Percentiles rank a stretch among this genome's conserved stretches.
Evolutionary conservation across 305 asterid species (phyloP).

Genomic region (Andrographis paniculata): DNA sequence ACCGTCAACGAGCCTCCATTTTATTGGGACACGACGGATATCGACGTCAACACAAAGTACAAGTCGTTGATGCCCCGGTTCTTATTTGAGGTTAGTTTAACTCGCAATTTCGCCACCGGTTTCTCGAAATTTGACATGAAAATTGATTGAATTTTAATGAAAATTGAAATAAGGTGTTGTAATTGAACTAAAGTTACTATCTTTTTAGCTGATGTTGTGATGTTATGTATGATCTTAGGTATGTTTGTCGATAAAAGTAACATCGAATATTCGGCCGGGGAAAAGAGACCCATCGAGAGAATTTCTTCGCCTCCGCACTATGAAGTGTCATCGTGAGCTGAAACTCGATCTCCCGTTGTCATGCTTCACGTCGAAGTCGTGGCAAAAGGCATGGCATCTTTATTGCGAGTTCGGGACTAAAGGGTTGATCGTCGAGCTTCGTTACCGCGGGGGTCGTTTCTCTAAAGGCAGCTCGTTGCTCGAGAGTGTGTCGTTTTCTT

Average conservation of each 20-base stretch:
- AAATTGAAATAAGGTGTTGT: too few relatives aligned
- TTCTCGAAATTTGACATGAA: not conserved
- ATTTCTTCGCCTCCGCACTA: conserved; percentile 59
- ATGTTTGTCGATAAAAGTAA: conserved; percentile 42
- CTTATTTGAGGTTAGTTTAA: conserved; percentile 65
- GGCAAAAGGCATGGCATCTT: conserved; percentile 66
- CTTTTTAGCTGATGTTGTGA: conserved; percentile 1
- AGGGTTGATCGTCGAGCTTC: conserved; percentile 59
- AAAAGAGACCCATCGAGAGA: conserved; percentile 31
- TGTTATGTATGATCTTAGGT: conserved; percentile 40
- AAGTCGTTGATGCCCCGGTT: conserved; percentile 70
- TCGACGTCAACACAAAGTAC: conserved; percentile 65
- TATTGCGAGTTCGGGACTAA: conserved; percentile 86
- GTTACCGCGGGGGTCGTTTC: conserved; percentile 46
- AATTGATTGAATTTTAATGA: too few relatives aligned
- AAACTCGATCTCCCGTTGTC: conserved; percentile 47
- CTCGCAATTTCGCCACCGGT: not conserved
- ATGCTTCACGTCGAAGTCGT: conserved; percentile 36
- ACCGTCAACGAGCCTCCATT: conserved; percentile 34
- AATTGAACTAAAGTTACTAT: too few relatives aligned
- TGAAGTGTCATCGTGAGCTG: conserved; percentile 69
- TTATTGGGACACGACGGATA: conserved; percentile 52
- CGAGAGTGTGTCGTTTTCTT: conserved; percentile 38
- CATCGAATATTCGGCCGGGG: conserved; percentile 17
- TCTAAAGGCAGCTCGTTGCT: conserved; percentile 44